A percentile compares a stretch with the other conserved stretches of the same genome.
These are phyloP conservation scores for Ogataea zsoltii DNA, from an alignment of 805 yeast species.

Conservation along the genomic window DNA sequence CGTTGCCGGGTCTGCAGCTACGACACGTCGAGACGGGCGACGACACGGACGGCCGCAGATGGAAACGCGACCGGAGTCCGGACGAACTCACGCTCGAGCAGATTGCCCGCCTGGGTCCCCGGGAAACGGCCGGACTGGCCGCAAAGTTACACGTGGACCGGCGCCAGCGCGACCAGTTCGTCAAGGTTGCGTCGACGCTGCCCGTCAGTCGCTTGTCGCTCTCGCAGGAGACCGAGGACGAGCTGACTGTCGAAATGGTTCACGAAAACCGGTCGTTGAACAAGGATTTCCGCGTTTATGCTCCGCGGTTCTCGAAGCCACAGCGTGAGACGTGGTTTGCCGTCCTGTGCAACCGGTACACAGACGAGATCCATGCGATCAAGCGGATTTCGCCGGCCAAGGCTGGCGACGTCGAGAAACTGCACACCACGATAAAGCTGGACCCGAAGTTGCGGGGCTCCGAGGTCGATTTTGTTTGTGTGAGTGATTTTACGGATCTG, in stretches of 20 bases:
- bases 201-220: conserved; percentile 58
- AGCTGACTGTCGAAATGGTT: conserved; percentile 45
- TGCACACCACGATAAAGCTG: conserved; percentile 48
- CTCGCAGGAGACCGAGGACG: conserved; percentile 36
- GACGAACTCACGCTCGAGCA: conserved; percentile 34
- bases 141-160: conserved; percentile 42
- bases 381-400: conserved; percentile 72
- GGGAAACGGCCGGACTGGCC: conserved; percentile 38
- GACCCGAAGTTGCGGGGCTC: conserved; percentile 50
- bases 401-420: conserved; percentile 35
- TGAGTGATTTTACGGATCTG: conserved; percentile 70
- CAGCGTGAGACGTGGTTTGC: conserved; percentile 95
- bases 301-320: conserved; percentile 83
- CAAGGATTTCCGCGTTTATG: conserved; percentile 64
- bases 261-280: conserved; percentile 55
- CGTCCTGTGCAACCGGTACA: conserved; percentile 51
- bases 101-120: conserved; percentile 43
- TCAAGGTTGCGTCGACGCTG: conserved; percentile 51
- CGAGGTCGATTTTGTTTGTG: conserved; percentile 46
- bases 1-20: conserved; percentile 50
- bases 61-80: conserved; percentile 8
- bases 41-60: conserved; percentile 36
- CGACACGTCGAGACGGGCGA: conserved; percentile 19
- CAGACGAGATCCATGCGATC: conserved; percentile 58
- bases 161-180: conserved; percentile 49